Evolutionary conservation across 306 rosid genomes (phyloP), one percentile per base, ranked within the genome.

Genomic region (Morella rubra): DNA sequence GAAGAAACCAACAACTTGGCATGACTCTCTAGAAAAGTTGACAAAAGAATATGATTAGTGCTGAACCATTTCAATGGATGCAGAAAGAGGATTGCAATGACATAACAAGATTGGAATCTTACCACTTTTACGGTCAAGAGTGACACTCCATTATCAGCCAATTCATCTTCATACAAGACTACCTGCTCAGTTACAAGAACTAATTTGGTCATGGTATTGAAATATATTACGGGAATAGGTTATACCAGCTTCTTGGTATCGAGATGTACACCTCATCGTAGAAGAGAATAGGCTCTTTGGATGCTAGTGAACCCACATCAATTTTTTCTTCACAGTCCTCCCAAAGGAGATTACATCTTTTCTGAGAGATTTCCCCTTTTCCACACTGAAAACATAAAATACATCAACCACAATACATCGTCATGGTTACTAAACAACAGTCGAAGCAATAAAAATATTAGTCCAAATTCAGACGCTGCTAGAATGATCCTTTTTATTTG

Each of bases 111-210:
- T 81, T 52, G 24, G 72, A 60, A 20, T 18, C 53, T 86, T 89
- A 95, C 98, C 97, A 95, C 98, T 95, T 95, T 92, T 60, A 90
- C 93, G 52, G 97, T 95, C 77, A 95, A 83, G 85, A 95, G 97
- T 69, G 98, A 95, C 56, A 87, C 90, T 49, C 98, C 99, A 69
- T 84, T 92, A 80, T 95, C 99, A 69, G 99, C 99, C 49, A 95
- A 81, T 78, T 95, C 99, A 86, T 95, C 99, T 85, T 95, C 99
- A 76, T 89, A 95, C 77, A 95, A 83, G 74, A 95, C 89, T 72
- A 95, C 99, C 97, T 95, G 92, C 79, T 76, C 74, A 73, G 75
- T 72, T 64, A 85, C 32, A 78, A 69, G 75, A 44, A 84, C 16
- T 69, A 50, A 40, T 72, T 69, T 77, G 47, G 44, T 82, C 76